These are phyloP conservation scores for Pseudocercospora cruenta DNA, from an alignment of 2,329 filamentous ascomycete genomes.

Conservation along the genomic window DNA sequence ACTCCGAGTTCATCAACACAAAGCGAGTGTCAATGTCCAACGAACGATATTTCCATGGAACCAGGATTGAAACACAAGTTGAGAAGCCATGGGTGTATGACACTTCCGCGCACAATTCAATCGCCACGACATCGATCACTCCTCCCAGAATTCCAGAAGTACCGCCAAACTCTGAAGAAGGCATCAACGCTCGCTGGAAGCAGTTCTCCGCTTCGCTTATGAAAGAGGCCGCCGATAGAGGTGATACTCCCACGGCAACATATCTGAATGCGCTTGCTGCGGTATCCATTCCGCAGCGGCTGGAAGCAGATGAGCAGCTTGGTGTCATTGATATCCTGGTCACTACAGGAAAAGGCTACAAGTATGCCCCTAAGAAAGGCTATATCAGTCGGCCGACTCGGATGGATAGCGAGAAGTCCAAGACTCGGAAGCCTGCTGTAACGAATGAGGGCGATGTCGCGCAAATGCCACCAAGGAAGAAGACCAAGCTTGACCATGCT, in stretches of 20 bases:
- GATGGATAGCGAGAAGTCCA: slow-evolving; percentile 13
- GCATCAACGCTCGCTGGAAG: slow-evolving; percentile 41
- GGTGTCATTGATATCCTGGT: slow-evolving; percentile 36
- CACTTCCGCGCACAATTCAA: not conserved
- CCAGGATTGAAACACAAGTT: slow-evolving; percentile 42
- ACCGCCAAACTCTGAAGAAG: not conserved
- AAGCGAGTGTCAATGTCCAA: slow-evolving; percentile 11
- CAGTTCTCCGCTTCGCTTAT: slow-evolving; percentile 37
- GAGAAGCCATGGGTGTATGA: slow-evolving; percentile 52
- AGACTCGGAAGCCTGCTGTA: not conserved
- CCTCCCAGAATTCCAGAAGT: slow-evolving; percentile 16
- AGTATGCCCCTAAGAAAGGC: slow-evolving; percentile 27
- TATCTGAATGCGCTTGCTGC: slow-evolving; percentile 45
- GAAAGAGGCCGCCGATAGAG: slow-evolving; percentile 41
- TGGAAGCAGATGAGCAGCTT: slow-evolving; percentile 36
- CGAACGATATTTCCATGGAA: slow-evolving; percentile 42
- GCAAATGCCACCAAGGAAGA: slow-evolving; percentile 12
- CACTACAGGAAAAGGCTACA: slow-evolving; percentile 35
- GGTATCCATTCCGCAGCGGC: slow-evolving; percentile 42
- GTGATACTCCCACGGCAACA: slow-evolving; percentile 42
- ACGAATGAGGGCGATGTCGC: not conserved
- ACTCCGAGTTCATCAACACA: slow-evolving; percentile 28
- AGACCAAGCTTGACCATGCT: not conserved
- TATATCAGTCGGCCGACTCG: slow-evolving; percentile 23
- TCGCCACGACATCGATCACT: slow-evolving; percentile 18